These are phyloP conservation scores for Extremus antarcticus DNA, from an alignment of 495 filamentous ascomycete genomes.

Conservation along the genomic window DNA sequence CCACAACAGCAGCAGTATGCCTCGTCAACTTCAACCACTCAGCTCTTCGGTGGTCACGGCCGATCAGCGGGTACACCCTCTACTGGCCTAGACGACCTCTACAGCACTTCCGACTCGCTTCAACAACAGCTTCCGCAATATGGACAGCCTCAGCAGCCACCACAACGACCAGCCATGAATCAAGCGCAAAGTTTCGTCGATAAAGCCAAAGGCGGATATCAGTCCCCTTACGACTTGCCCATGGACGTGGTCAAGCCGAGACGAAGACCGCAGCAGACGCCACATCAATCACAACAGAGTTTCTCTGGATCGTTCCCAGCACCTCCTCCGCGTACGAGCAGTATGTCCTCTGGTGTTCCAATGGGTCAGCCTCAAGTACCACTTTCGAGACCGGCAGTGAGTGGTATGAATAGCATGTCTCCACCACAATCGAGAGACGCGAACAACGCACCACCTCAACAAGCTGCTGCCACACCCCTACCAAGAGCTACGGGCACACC, in stretches of 20 bases:
- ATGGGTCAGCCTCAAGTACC: not conserved
- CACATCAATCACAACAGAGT: slow-evolving; percentile 9
- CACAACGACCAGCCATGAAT: slow-evolving; percentile 14
- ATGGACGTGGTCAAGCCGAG: slow-evolving; percentile 69
- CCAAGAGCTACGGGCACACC: slow-evolving; percentile 21
- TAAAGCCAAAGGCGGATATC: slow-evolving; percentile 81
- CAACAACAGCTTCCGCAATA: not conserved
- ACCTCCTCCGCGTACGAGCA: slow-evolving; percentile 52
- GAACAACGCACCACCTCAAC: not conserved
- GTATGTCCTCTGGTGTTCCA: slow-evolving; percentile 32
- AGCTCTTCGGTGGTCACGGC: not conserved
- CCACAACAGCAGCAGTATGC: slow-evolving; percentile 1
- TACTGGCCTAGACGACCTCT: slow-evolving; percentile 17
- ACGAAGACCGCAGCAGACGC: slow-evolving; percentile 34
- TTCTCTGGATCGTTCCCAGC: slow-evolving; percentile 23
- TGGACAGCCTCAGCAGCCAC: slow-evolving; percentile 35
- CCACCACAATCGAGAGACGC: slow-evolving; percentile 29
- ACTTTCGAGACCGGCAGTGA: not conserved
- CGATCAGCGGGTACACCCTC: slow-evolving; percentile 16
- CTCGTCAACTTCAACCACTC: not conserved
- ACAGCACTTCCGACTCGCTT: slow-evolving; percentile 3
- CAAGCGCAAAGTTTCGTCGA: slow-evolving; percentile 68
- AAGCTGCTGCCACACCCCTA: not conserved
- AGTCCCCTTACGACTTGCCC: slow-evolving; percentile 88
- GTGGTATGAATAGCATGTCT: slow-evolving; percentile 18